Percentiles rank a stretch among this genome's conserved stretches.
These are phyloP conservation scores for Candida sojae DNA, from an alignment of 1,139 yeast genomes.

Conservation along the genomic window DNA sequence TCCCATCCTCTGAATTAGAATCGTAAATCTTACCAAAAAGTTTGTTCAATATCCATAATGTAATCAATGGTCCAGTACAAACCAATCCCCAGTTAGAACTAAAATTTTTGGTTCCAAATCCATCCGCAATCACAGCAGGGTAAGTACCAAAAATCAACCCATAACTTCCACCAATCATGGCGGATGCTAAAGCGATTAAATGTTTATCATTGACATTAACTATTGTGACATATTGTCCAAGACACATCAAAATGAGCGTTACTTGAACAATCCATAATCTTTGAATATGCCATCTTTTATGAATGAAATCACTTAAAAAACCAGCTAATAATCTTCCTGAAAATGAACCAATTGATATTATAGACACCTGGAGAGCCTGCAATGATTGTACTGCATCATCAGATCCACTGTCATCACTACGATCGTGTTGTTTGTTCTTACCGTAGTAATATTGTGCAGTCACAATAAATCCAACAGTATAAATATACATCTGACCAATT, in stretches of 20 bases:
- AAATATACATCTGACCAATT: slow-evolving; percentile 46
- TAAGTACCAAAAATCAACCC: slow-evolving; percentile 46
- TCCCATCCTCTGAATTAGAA: slow-evolving; percentile 31
- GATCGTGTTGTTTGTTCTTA: slow-evolving; percentile 7
- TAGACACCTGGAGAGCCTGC: slow-evolving; percentile 49
- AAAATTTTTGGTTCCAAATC: slow-evolving; percentile 42
- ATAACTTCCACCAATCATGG: slow-evolving; percentile 38
- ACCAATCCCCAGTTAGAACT: slow-evolving; percentile 50
- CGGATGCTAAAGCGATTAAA: slow-evolving; percentile 33
- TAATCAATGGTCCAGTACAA: slow-evolving; percentile 43
- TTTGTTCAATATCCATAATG: slow-evolving; percentile 37
- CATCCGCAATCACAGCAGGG: slow-evolving; percentile 50
- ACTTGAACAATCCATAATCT: slow-evolving; percentile 41
- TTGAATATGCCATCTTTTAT: slow-evolving; percentile 34
- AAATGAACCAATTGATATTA: slow-evolving; percentile 44
- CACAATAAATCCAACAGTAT: slow-evolving; percentile 45
- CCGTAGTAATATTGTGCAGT: slow-evolving; percentile 39
- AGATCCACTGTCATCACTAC: slow-evolving; percentile 11
- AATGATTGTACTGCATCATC: slow-evolving; percentile 26
- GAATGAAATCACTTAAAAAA: slow-evolving; percentile 37
- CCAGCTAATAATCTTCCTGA: slow-evolving; percentile 42
- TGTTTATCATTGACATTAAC: slow-evolving; percentile 27
- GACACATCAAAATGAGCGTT: slow-evolving; percentile 28
- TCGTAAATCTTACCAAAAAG: slow-evolving; percentile 45
- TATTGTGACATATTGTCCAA: slow-evolving; percentile 34